phyloP scores from a whole-genome alignment of 177 flowering plant genomes.

The Vitis hybrid region DNA sequence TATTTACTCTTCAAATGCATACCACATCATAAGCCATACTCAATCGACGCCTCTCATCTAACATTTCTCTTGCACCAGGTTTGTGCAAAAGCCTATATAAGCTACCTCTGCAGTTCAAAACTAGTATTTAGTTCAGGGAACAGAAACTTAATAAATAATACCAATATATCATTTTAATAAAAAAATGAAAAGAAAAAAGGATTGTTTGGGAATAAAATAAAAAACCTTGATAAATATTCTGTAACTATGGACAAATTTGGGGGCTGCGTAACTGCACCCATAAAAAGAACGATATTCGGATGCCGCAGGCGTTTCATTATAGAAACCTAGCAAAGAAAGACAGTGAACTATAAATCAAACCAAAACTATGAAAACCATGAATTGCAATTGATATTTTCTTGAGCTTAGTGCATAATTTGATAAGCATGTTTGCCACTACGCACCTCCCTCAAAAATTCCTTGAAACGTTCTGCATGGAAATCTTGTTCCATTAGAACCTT shows the following conservation, averaged over 20 bases:
- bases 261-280: conserved; percentile 97
- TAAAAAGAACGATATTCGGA: conserved; percentile 97
- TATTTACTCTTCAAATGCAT: conserved; percentile 19
- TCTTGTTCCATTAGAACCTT: conserved; percentile 99
- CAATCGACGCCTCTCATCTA: conserved; percentile 89
- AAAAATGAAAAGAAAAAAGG: neutral
- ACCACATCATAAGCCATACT: conserved; percentile 99
- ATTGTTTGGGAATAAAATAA: neutral
- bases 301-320: conserved; percentile 95
- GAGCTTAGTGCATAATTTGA: neutral
- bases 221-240: conserved; percentile 91
- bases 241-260: conserved; percentile 96
- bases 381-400: neutral
- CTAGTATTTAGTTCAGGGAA: conserved; percentile 1
- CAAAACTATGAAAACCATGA: neutral
- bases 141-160: neutral
- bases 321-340: conserved; percentile 57
- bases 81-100: conserved; percentile 86
- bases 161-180: neutral
- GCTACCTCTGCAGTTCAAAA: conserved; percentile 79
- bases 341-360: neutral
- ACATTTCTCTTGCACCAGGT: conserved; percentile 74
- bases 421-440: conserved; percentile 1
- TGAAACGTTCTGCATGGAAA: conserved; percentile 68
- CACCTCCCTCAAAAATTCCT: conserved; percentile 96